These are phyloP conservation scores for Royoungia palumana DNA, from an alignment of 768 basidiomycete genomes.

Conservation along the genomic window DNA sequence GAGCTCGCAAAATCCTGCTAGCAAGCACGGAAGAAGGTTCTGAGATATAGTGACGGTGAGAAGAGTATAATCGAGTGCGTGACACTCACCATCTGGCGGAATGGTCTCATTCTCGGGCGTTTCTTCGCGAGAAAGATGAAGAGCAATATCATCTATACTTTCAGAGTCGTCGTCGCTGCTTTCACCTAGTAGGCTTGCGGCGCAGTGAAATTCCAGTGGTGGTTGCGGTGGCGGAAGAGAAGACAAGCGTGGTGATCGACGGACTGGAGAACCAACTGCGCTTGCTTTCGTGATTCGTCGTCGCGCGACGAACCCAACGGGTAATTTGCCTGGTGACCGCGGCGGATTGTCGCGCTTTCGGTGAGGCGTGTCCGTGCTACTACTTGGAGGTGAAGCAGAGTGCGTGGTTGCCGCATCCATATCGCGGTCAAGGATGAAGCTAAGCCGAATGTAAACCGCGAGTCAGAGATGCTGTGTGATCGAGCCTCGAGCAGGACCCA, in stretches of 20 bases:
- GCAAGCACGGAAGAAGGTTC: slow-evolving; percentile 71
- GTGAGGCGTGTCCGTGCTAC: slow-evolving; percentile 38
- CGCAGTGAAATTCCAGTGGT: slow-evolving; percentile 14
- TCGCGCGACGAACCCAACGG: slow-evolving; percentile 33
- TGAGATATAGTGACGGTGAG: slow-evolving; percentile 20
- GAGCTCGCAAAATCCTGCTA: slow-evolving; percentile 61
- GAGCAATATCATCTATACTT: slow-evolving; percentile 21
- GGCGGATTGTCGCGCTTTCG: slow-evolving; percentile 50
- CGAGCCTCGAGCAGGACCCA: neutral
- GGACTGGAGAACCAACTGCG: slow-evolving; percentile 33
- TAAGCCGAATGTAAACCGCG: neutral
- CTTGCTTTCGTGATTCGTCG: slow-evolving; percentile 27
- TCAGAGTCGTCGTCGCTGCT: slow-evolving; percentile 34
- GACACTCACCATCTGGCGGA: slow-evolving; percentile 43
- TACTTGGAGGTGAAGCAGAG: slow-evolving; percentile 26
- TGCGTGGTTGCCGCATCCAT: slow-evolving; percentile 22
- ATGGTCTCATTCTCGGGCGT: slow-evolving; percentile 48
- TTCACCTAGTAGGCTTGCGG: slow-evolving; percentile 15
- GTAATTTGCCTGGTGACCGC: slow-evolving; percentile 51
- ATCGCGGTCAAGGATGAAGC: slow-evolving; percentile 1
- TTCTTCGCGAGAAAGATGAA: slow-evolving; percentile 35
- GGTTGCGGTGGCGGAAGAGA: slow-evolving; percentile 31
- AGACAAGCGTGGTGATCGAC: slow-evolving; percentile 52
- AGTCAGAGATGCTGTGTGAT: neutral
- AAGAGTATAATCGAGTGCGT: slow-evolving; percentile 1